Percentiles rank a stretch among this genome's conserved stretches.
These are phyloP conservation scores for Lactifluus volemus DNA, from an alignment of 768 basidiomycete genomes.

Conservation along the genomic window DNA sequence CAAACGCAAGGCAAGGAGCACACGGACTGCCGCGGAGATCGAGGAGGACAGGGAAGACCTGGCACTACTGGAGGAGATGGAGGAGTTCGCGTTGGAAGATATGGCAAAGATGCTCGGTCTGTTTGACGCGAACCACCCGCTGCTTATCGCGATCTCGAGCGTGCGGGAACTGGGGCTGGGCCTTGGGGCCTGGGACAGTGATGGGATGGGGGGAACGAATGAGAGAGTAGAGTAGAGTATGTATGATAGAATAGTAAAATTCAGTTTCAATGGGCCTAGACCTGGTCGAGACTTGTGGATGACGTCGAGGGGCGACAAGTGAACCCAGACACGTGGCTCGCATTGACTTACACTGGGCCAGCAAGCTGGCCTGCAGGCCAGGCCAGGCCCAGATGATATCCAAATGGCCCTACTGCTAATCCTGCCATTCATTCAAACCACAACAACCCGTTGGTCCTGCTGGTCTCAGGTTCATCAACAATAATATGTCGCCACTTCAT, in stretches of 20 bases:
- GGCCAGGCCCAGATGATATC: neutral
- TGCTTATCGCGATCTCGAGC: conserved; percentile 62
- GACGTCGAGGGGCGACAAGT: neutral
- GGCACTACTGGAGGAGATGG: conserved; percentile 69
- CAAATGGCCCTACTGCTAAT: neutral
- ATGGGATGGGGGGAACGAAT: conserved; percentile 12
- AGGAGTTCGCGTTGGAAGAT: conserved; percentile 74
- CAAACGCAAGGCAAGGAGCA: conserved; percentile 46
- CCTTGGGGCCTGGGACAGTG: conserved; percentile 27
- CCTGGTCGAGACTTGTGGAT: neutral
- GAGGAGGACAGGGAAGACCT: conserved; percentile 61
- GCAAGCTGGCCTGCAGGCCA: neutral
- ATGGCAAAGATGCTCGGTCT: conserved; percentile 54
- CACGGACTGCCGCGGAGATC: conserved; percentile 27
- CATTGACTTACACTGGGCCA: neutral
- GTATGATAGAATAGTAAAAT: neutral
- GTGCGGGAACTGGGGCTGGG: conserved; percentile 58
- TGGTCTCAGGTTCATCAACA: neutral
- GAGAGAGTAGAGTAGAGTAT: neutral
- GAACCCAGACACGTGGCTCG: neutral
- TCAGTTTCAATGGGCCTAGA: neutral
- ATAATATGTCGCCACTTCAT: neutral
- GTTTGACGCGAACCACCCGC: conserved; percentile 52
- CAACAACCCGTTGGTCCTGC: neutral
- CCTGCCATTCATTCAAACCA: too few species aligned